phyloP scores from a whole-genome alignment of 2,329 filamentous ascomycete genomes.

The Nigrospora sphaerica region DNA sequence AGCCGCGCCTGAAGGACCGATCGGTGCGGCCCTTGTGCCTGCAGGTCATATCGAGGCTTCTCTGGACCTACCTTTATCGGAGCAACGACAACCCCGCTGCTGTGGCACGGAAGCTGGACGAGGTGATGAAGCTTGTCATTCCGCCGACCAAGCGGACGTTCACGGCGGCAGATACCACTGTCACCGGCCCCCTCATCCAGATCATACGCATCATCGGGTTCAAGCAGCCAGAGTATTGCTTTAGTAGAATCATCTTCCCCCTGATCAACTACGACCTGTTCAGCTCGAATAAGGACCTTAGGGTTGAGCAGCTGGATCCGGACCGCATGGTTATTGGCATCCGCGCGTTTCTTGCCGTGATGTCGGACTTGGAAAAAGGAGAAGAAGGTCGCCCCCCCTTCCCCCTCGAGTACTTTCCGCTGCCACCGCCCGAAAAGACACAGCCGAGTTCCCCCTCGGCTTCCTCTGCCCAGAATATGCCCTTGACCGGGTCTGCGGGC shows the following conservation, averaged over 20 bases:
- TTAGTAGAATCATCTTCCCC: slow-evolving; percentile 87
- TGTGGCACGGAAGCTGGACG: slow-evolving; percentile 75
- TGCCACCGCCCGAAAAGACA: slow-evolving; percentile 32
- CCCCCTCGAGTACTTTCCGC: slow-evolving; percentile 55
- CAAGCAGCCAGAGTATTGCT: slow-evolving; percentile 89
- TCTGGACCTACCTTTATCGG: slow-evolving; percentile 93
- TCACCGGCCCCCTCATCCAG: slow-evolving; percentile 85
- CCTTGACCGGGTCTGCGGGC: slow-evolving; percentile 15
- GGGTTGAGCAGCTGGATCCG: slow-evolving; percentile 87
- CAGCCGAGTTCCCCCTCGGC: slow-evolving; percentile 42
- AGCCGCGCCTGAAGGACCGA: slow-evolving; percentile 79
- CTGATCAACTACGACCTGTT: slow-evolving; percentile 92
- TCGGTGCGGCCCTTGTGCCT: slow-evolving; percentile 71
- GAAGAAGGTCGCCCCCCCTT: slow-evolving; percentile 75
- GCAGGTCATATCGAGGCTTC: slow-evolving; percentile 79
- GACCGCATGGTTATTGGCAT: slow-evolving; percentile 98
- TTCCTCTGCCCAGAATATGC: slow-evolving; percentile 24
- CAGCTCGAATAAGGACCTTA: slow-evolving; percentile 65
- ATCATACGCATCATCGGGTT: slow-evolving; percentile 92
- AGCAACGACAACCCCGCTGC: slow-evolving; percentile 63
- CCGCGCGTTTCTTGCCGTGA: slow-evolving; percentile 83
- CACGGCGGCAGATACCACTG: slow-evolving; percentile 73
- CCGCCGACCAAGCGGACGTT: slow-evolving; percentile 74
- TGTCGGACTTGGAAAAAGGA: slow-evolving; percentile 84
- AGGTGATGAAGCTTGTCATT: slow-evolving; percentile 78